phyloP scores from a whole-genome alignment of 1,139 yeast genomes.

The Candida freyschussii region DNA sequence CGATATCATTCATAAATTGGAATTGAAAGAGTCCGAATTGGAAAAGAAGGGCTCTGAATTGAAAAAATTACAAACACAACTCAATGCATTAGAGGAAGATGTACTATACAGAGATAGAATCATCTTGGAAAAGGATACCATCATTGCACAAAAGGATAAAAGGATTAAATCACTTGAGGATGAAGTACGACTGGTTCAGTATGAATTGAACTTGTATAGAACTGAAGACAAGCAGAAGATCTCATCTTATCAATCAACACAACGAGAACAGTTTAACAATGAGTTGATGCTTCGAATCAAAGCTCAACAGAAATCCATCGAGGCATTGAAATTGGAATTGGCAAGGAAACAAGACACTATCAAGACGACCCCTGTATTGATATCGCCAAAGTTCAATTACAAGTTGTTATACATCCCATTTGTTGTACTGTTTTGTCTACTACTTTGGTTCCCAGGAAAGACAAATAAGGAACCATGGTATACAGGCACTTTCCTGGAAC shows the following conservation, averaged over 20 bases:
- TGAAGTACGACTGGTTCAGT: conserved; percentile 7
- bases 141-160: conserved; percentile 14
- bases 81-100: conserved; percentile 24
- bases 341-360: conserved; percentile 6
- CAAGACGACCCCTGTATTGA: background rate
- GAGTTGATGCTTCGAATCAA: conserved; percentile 25
- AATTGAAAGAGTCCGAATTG: conserved; percentile 10
- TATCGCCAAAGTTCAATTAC: background rate
- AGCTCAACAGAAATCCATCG: conserved; percentile 19
- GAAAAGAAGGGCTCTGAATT: conserved; percentile 10
- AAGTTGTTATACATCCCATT: background rate
- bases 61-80: conserved; percentile 6
- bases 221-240: conserved; percentile 6
- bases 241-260: conserved; percentile 14
- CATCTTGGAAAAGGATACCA: conserved; percentile 25
- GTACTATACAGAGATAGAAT: conserved; percentile 26
- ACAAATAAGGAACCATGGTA: conserved; percentile 14
- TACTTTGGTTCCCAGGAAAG: background rate
- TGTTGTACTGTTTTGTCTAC: too few species aligned
- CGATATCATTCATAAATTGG: conserved; percentile 19
- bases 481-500: conserved; percentile 15
- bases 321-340: conserved; percentile 13
- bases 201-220: conserved; percentile 15
- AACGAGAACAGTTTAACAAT: conserved; percentile 24
- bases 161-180: conserved; percentile 13